Conservation (phyloP, 352 stramenopile species). For the Phytopythium oedochilum region DNA sequence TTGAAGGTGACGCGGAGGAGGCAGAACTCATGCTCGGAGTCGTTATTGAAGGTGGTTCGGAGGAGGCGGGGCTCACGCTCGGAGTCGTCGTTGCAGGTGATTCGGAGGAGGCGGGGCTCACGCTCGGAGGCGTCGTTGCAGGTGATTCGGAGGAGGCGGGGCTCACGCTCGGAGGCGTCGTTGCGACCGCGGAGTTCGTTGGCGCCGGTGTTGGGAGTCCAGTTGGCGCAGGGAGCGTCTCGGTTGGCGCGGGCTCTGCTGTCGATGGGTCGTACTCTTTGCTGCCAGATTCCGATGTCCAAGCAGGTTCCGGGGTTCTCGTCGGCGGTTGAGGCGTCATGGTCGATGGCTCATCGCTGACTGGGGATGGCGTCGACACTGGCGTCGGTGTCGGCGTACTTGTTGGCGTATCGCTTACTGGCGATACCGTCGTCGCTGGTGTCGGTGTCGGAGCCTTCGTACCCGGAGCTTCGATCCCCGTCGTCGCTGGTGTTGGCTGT, state of each 20-base stretch:
- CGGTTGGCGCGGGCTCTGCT: not conserved
- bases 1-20: not conserved
- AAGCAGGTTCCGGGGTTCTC: too few species aligned
- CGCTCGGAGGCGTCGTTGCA: not conserved
- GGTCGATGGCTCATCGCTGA: not conserved
- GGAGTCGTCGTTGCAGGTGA: not conserved
- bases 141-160: too few species aligned
- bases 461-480: not conserved
- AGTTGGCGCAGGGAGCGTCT: too few species aligned
- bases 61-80: not conserved
- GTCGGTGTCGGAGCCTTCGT: not conserved
- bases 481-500: not conserved
- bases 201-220: too few species aligned
- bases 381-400: not conserved
- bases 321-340: conserved; percentile 2
- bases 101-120: too few species aligned
- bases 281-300: not conserved
- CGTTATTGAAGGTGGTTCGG: not conserved
- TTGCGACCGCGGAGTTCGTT: too few species aligned
- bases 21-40: not conserved
- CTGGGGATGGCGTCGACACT: conserved; percentile 4
- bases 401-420: not conserved
- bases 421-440: conserved; percentile 3
- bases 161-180: too few species aligned
- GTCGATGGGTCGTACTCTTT: not conserved